Evolutionary conservation across 2,329 filamentous ascomycete genomes (phyloP).

Genomic region (Scopulariopsis brevicaulis): DNA sequence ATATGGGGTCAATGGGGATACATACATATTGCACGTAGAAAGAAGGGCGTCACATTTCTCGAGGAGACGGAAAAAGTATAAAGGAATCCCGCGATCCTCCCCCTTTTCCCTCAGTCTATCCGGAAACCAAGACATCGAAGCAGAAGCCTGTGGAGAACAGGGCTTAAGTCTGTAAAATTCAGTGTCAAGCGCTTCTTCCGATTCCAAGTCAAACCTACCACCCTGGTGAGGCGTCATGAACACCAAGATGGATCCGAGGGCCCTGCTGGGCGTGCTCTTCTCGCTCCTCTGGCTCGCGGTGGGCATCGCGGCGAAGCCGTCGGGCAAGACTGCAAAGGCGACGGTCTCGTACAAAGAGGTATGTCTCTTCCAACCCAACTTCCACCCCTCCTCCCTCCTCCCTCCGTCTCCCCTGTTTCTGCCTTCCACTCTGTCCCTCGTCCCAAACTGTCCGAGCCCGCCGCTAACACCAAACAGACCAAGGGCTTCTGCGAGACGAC

Average conservation of each 20-base stretch:
- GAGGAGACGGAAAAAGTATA: too few relatives aligned
- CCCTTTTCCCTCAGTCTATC: too few relatives aligned
- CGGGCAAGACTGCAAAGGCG: neutral
- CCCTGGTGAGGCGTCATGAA: neutral
- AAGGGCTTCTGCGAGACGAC: constrained; percentile 36
- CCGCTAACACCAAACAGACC: neutral
- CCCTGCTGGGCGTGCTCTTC: neutral
- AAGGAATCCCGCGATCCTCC: too few relatives aligned
- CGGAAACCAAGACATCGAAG: too few relatives aligned
- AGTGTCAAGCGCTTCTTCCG: too few relatives aligned
- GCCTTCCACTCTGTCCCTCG: too few relatives aligned
- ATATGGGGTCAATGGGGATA: too few relatives aligned
- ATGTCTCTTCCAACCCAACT: neutral
- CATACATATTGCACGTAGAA: too few relatives aligned
- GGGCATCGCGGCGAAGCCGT: neutral
- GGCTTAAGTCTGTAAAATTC: neutral
- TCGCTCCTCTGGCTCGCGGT: neutral
- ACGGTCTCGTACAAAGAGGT: neutral
- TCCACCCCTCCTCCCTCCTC: neutral
- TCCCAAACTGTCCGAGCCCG: too few relatives aligned
- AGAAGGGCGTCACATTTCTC: too few relatives aligned
- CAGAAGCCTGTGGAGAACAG: too few relatives aligned
- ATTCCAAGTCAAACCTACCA: neutral
- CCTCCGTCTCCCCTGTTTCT: neutral
- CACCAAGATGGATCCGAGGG: neutral